Conservation (phyloP, 495 filamentous ascomycete species). For the Aspergillus homomorphus region DNA sequence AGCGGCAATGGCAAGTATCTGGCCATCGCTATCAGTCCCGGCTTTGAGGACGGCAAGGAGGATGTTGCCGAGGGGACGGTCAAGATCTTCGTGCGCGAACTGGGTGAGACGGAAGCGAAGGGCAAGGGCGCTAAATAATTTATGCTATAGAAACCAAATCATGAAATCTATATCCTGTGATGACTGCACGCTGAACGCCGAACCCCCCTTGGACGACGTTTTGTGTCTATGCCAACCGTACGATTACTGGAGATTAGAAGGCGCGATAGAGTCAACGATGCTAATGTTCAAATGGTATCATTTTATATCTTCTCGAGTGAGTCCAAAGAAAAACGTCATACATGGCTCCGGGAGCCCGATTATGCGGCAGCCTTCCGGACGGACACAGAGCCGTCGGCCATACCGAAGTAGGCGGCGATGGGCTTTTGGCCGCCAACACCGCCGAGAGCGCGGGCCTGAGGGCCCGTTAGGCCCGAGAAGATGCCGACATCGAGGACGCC, state of each 20-base stretch:
- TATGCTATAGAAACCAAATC: neutral
- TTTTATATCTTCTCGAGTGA: slow-evolving; percentile 9
- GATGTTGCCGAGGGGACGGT: slow-evolving; percentile 66
- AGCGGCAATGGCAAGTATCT: slow-evolving; percentile 76
- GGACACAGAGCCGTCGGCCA: slow-evolving; percentile 70
- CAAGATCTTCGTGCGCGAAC: slow-evolving; percentile 75
- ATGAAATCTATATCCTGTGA: slow-evolving; percentile 16
- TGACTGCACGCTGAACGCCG: slow-evolving; percentile 8
- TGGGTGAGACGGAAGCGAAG: slow-evolving; percentile 84
- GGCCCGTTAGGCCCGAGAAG: slow-evolving; percentile 76
- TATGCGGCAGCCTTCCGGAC: slow-evolving; percentile 42
- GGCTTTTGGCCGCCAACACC: slow-evolving; percentile 80
- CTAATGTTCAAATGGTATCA: slow-evolving; percentile 22
- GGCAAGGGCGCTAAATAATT: slow-evolving; percentile 68
- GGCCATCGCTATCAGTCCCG: slow-evolving; percentile 80
- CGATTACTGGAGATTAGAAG: slow-evolving; percentile 1
- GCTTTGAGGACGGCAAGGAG: slow-evolving; percentile 89
- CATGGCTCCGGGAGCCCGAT: slow-evolving; percentile 2
- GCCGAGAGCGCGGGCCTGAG: slow-evolving; percentile 56
- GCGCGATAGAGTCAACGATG: slow-evolving; percentile 8
- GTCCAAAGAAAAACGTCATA: neutral
- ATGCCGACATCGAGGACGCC: slow-evolving; percentile 92
- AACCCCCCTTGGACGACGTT: too few relatives aligned
- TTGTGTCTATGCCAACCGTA: neutral
- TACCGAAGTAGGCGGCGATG: slow-evolving; percentile 90